Conservation (phyloP, 352 stramenopile species). For the Globisporangium solare region DNA sequence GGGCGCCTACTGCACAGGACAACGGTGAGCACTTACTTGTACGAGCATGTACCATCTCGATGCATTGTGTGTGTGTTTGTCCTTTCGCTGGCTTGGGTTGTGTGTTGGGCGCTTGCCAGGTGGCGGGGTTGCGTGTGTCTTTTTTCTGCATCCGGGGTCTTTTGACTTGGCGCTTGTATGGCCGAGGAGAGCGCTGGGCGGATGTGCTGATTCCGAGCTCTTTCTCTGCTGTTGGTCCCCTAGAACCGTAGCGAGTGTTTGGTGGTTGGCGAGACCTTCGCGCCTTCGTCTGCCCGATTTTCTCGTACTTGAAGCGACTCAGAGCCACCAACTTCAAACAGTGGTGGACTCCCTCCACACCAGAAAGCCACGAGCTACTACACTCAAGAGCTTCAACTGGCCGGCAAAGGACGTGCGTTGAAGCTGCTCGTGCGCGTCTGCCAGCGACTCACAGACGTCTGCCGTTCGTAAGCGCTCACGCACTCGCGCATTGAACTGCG, state of each 20-base stretch:
- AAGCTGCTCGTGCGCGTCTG: not conserved
- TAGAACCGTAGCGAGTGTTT: conserved; percentile 2
- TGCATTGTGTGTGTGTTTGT: no score
- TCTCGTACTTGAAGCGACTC: conserved; percentile 59
- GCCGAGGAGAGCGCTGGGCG: conserved; percentile 6
- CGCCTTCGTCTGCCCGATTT: conserved; percentile 8
- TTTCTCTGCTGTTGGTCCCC: conserved; percentile 7
- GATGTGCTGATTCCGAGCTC: conserved; percentile 6
- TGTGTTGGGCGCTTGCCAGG: conserved; percentile 6
- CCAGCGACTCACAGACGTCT: no score
- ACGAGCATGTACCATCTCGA: no score
- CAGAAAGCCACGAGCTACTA: not conserved
- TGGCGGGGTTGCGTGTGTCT: not conserved
- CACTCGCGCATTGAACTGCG: not conserved
- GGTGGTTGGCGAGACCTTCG: conserved; percentile 5
- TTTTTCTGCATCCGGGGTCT: conserved; percentile 4
- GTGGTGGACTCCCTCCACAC: not conserved
- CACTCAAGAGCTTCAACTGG: conserved; percentile 9
- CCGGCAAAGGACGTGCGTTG: conserved; percentile 2
- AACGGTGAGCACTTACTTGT: no score
- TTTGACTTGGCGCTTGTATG: conserved; percentile 6
- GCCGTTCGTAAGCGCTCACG: no score
- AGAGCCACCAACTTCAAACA: conserved; percentile 81
- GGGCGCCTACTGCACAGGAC: no score
- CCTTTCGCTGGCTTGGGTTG: conserved; percentile 3